Evolutionary conservation across 2,329 filamentous ascomycete species (phyloP).

Genomic region (Westerdykella aurantiaca): DNA sequence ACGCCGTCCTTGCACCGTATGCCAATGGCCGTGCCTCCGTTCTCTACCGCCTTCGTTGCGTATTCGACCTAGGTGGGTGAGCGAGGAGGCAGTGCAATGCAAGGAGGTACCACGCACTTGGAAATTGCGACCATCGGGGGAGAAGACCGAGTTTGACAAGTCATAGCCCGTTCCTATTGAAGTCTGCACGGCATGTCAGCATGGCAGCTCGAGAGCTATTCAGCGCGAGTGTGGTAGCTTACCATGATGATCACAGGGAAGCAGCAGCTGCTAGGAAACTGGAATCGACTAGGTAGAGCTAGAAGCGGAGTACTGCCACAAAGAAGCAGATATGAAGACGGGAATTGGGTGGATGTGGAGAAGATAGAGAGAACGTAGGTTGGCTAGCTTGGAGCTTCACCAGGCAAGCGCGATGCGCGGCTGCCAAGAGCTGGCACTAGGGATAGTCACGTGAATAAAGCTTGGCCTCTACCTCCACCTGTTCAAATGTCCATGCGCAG

Average conservation of each 20-base stretch:
- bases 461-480: no score
- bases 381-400: constrained; percentile 1
- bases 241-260: constrained; percentile 22
- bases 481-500: no score
- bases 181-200: constrained; percentile 56
- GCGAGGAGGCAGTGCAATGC: constrained; percentile 2
- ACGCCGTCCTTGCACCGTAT: constrained; percentile 97
- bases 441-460: no score
- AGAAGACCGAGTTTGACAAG: constrained; percentile 99
- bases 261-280: background rate
- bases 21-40: constrained; percentile 90
- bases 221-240: constrained; percentile 12
- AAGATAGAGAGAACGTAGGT: background rate
- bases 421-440: background rate
- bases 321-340: background rate
- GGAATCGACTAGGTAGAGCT: constrained; percentile 6
- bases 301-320: background rate
- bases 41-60: constrained; percentile 96
- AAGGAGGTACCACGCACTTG: constrained; percentile 54
- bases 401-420: background rate
- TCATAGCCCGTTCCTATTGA: constrained; percentile 99
- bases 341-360: constrained; percentile 2
- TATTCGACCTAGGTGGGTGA: constrained; percentile 65
- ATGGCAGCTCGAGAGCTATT: constrained; percentile 1
- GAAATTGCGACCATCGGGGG: constrained; percentile 97